Evolutionary conservation across 1,284 basidiomycete genomes (phyloP), one percentile per base, ranked within the genome.

Genomic region (Leucocoprinus gongylophorus): DNA sequence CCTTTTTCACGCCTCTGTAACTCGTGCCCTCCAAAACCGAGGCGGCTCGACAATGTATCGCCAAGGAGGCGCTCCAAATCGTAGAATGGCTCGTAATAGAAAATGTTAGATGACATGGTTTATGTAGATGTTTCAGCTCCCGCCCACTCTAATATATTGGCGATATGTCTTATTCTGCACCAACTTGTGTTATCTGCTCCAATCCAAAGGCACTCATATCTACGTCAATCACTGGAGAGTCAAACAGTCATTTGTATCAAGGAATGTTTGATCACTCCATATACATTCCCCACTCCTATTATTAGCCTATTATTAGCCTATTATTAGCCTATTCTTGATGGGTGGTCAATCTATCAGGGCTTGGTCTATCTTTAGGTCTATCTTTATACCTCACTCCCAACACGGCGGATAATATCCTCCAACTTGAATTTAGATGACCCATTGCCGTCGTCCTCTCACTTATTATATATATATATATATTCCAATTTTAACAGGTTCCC

Each of bases 21-120:
- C 41, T 43, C 26, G n/a, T 26, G 41, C 3, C 41, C 28, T 5
- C 41, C n/a, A 5, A 4, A n/a, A 2, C 29, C 41, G 12, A 43
- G 29, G 12, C 41, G 41, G 41, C 17, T 43, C 3, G 15, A 9
- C 53, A 76, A 65, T 2, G 71, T 67, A 29, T 78, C 71, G 57
- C 79, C 74, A 47, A 80, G 68, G 59, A 79, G 64, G 55, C 72
- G 73, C 33, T 77, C 74, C 42, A 78, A 71, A 56, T 76, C 72
- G 58, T 71, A 72, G 67, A 74, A 71, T 21, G 78, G 75, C 48
- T 79, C 74, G 64, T 75, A 73, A 61, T 69, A 71, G 57, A 71
- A 26, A 44, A 42, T 44, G 43, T 26, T 46, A 35, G 21, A 32
- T 8, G 48, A 37, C 50, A 51, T 51, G 29, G 28, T 12, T 29